These are phyloP conservation scores for Aureobasidium melanogenum DNA, from an alignment of 2,329 filamentous ascomycete genomes.

Conservation along the genomic window DNA sequence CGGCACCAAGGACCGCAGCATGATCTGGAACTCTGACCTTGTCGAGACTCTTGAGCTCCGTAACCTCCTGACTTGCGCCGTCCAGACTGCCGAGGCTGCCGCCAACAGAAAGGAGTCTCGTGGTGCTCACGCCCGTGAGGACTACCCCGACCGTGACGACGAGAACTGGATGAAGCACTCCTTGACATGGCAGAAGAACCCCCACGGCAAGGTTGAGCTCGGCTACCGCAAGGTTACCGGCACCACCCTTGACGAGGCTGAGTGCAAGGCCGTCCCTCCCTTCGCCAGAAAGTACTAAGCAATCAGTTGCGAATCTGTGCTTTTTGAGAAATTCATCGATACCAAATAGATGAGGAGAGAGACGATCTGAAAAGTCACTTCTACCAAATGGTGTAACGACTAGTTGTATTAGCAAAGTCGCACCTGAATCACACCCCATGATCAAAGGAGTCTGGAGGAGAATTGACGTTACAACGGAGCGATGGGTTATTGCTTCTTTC, in stretches of 20 bases:
- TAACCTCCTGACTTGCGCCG: slow-evolving; percentile 91
- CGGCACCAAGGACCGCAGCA: slow-evolving; percentile 94
- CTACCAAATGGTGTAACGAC: not conserved
- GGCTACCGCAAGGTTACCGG: slow-evolving; percentile 75
- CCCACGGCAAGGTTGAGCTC: slow-evolving; percentile 79
- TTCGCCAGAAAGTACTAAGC: slow-evolving; percentile 14
- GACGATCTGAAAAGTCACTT: not conserved
- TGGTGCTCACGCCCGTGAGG: slow-evolving; percentile 93
- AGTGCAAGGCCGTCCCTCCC: slow-evolving; percentile 92
- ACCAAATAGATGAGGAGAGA: not conserved
- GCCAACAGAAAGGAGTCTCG: slow-evolving; percentile 95
- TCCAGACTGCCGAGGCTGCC: slow-evolving; percentile 84
- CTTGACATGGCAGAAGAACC: slow-evolving; percentile 86
- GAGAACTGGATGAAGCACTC: slow-evolving; percentile 99
- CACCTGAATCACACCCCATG: not conserved
- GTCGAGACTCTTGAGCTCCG: slow-evolving; percentile 93
- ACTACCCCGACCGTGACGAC: slow-evolving; percentile 92
- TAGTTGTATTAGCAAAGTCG: not conserved
- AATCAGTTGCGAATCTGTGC: not conserved
- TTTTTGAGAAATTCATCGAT: not conserved
- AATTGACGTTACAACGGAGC: not conserved
- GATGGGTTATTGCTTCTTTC: slow-evolving; percentile 1
- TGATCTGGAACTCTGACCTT: slow-evolving; percentile 99
- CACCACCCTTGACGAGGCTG: slow-evolving; percentile 82
- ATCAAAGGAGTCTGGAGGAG: not conserved